A percentile compares a stretch with the other conserved stretches of the same genome.
These are phyloP conservation scores for Favolaschia claudopus DNA, from an alignment of 768 basidiomycete genomes.

Conservation along the genomic window DNA sequence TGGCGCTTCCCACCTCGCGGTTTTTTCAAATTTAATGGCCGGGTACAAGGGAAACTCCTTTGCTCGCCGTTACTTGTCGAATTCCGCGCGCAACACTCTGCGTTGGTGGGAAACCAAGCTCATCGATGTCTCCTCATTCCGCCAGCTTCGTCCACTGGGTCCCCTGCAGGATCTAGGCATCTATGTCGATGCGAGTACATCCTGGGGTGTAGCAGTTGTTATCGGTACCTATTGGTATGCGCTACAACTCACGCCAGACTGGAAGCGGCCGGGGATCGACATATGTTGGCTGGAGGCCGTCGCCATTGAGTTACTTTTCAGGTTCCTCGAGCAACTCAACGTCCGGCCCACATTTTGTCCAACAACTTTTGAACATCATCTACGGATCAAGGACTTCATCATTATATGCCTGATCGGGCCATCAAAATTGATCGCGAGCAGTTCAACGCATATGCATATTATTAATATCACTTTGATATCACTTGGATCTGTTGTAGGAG, in stretches of 20 bases:
- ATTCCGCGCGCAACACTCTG: not conserved
- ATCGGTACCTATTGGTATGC: slow-evolving; percentile 28
- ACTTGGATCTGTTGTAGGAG: too few relatives aligned
- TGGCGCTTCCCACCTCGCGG: slow-evolving; percentile 1
- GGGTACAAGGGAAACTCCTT: not conserved
- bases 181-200: slow-evolving; percentile 30
- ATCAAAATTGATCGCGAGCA: too few relatives aligned
- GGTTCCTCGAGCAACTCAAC: slow-evolving; percentile 9
- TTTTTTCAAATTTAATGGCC: slow-evolving; percentile 8
- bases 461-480: too few relatives aligned
- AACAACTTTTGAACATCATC: too few relatives aligned
- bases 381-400: too few relatives aligned
- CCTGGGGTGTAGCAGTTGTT: slow-evolving; percentile 34
- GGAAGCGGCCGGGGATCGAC: slow-evolving; percentile 22
- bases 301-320: slow-evolving; percentile 2
- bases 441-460: too few relatives aligned
- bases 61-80: not conserved
- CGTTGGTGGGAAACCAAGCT: not conserved
- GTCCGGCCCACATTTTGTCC: slow-evolving; percentile 20
- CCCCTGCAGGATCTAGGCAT: not conserved
- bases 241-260: slow-evolving; percentile 9
- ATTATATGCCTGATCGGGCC: not conserved
- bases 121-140: not conserved
- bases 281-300: slow-evolving; percentile 37
- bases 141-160: not conserved